A percentile compares a stretch with the other conserved stretches of the same genome.
phyloP scores from a whole-genome alignment of 768 basidiomycete genomes.

The Leccinum boreale region DNA sequence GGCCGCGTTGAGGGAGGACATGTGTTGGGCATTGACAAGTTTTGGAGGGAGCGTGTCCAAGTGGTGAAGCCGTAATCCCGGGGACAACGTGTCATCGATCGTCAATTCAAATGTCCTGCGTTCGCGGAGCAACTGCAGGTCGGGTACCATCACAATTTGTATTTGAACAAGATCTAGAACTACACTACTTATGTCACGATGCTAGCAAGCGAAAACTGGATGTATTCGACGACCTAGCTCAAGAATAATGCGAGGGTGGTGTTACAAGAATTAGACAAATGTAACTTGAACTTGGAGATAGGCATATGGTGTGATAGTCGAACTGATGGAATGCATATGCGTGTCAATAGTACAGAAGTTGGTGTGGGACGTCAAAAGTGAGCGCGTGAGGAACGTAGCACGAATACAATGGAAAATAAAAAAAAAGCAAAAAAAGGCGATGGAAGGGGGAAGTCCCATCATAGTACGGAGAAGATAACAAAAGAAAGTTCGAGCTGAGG shows the following conservation, averaged over 20 bases:
- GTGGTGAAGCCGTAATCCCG: conserved; percentile 30
- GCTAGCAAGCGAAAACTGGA: conserved; percentile 10
- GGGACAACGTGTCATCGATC: conserved; percentile 14
- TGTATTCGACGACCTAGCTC: conserved; percentile 16
- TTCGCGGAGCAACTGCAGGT: conserved; percentile 8
- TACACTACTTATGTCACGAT: conserved; percentile 25
- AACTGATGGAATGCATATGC: conserved; percentile 23
- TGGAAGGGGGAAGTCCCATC: neutral
- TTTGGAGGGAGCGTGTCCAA: conserved; percentile 8
- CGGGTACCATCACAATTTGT: conserved; percentile 2
- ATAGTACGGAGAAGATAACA: neutral
- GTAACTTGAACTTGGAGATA: conserved; percentile 9
- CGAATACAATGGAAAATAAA: neutral
- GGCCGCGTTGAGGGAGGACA: conserved; percentile 36
- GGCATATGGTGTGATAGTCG: conserved; percentile 24
- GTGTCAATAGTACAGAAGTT: conserved; percentile 20
- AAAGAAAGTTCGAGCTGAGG: conserved; percentile 1
- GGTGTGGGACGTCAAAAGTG: conserved; percentile 19
- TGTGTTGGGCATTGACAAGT: conserved; percentile 16
- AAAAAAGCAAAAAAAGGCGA: neutral
- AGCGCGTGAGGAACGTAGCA: conserved; percentile 14
- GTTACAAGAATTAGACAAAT: conserved; percentile 33
- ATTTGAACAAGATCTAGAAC: conserved; percentile 27
- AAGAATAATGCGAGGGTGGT: conserved; percentile 14
- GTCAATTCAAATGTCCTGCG: neutral